Evolutionary conservation across 345 rosid genomes (phyloP).

Genomic region (Rhodomyrtus tomentosa): DNA sequence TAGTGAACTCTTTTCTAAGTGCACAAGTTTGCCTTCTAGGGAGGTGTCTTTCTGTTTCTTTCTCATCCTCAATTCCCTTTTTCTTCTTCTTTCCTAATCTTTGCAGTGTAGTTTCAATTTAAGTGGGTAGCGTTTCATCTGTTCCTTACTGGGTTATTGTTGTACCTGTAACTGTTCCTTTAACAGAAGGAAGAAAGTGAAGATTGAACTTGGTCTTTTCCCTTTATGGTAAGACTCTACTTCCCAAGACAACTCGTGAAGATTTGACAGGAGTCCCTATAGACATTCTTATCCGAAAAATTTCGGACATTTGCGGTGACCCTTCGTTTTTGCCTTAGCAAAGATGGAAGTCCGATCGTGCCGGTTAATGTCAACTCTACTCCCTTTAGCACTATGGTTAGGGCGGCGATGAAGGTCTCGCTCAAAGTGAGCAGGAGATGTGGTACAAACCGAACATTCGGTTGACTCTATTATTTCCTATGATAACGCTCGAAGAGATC

Average conservation of each 20-base stretch:
- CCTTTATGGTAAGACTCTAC: background rate
- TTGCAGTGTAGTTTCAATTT: background rate
- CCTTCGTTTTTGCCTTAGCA: background rate
- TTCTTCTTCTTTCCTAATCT: background rate
- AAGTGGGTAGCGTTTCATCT: background rate
- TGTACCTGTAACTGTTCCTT: background rate
- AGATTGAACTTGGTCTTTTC: background rate
- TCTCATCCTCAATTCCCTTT: background rate
- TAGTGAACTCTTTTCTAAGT: background rate
- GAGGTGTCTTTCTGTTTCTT: background rate
- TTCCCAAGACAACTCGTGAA: background rate
- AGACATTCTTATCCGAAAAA: fast-evolving
- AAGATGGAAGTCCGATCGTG: fast-evolving
- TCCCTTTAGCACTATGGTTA: background rate
- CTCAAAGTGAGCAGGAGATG: too few species aligned
- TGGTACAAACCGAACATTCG: too few species aligned
- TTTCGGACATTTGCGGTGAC: background rate
- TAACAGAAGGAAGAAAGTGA: background rate
- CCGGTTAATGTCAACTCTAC: fast-evolving
- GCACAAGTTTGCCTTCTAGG: background rate
- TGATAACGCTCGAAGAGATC: background rate
- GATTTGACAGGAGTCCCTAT: background rate
- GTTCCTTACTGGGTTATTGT: background rate
- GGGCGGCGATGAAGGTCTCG: too few species aligned
- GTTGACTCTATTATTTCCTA: too few species aligned